These are phyloP conservation scores for Opeltia flavorubescens DNA, from an alignment of 495 filamentous ascomycete species.

Conservation along the genomic window DNA sequence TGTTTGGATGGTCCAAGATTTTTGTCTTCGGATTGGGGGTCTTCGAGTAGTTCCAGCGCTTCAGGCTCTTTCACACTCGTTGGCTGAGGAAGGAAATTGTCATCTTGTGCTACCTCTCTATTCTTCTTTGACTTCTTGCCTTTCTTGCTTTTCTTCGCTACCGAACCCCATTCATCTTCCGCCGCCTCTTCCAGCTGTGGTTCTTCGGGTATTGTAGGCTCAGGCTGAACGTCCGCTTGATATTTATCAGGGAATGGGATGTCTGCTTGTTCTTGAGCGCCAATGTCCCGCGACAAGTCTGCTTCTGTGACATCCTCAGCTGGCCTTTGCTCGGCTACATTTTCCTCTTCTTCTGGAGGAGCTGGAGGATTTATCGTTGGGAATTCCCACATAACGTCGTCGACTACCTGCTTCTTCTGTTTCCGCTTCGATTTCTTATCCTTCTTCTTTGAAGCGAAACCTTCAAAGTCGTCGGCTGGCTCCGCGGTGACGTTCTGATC, in stretches of 20 bases:
- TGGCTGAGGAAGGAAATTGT: background rate
- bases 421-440: constrained; percentile 32
- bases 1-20: no score
- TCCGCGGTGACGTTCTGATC: background rate
- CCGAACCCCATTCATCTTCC: background rate
- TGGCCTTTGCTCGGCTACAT: background rate
- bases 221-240: background rate
- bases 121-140: constrained; percentile 13
- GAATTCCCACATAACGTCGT: constrained; percentile 1
- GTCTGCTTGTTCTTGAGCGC: no score
- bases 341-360: background rate
- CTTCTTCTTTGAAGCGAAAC: constrained; percentile 19
- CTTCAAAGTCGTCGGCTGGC: constrained; percentile 16
- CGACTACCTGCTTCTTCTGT: constrained; percentile 10
- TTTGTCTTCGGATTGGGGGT: no score
- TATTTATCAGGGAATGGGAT: background rate
- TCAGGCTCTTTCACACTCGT: background rate
- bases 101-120: background rate
- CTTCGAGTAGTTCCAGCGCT: no score
- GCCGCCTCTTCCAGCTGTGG: background rate
- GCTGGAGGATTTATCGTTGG: background rate
- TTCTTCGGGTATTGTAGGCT: background rate
- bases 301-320: background rate
- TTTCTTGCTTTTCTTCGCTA: constrained; percentile 6
- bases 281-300: no score